Percentiles rank a stretch among this genome's conserved stretches.
Conservation (phyloP, 2,329 filamentous ascomycete species). For the Alternaria arbusti region DNA sequence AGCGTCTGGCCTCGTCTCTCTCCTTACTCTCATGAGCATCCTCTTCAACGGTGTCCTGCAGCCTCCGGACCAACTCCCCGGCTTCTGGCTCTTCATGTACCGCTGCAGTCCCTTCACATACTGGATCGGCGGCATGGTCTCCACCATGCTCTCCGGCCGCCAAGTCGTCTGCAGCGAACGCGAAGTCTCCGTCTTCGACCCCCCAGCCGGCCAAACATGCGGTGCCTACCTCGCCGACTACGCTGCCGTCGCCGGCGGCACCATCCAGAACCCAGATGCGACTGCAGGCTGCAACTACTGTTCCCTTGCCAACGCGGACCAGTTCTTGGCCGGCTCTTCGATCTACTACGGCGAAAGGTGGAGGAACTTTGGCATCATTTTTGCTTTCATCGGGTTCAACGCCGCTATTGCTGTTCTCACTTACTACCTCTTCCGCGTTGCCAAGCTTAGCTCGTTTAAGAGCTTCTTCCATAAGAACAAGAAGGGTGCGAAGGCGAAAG, state of each 20-base stretch:
- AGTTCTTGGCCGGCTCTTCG: conserved; percentile 52
- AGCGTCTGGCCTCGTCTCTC: conserved; percentile 64
- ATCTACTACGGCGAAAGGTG: conserved; percentile 61
- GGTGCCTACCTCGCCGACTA: conserved; percentile 54
- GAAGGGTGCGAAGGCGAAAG: conserved; percentile 25
- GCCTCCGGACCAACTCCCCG: conserved; percentile 63
- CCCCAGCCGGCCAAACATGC: conserved; percentile 52
- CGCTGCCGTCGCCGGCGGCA: conserved; percentile 47
- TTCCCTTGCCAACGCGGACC: conserved; percentile 53
- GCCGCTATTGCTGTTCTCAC: conserved; percentile 63
- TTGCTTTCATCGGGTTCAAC: conserved; percentile 71
- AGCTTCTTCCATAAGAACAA: conserved; percentile 22
- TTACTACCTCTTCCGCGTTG: conserved; percentile 59
- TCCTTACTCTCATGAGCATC: conserved; percentile 64
- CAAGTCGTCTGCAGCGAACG: conserved; percentile 55
- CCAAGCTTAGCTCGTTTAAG: conserved; percentile 26
- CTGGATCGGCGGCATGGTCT: conserved; percentile 54
- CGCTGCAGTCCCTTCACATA: conserved; percentile 71
- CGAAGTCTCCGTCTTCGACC: conserved; percentile 53
- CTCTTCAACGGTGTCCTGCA: conserved; percentile 64
- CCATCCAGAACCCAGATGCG: conserved; percentile 52
- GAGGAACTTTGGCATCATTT: conserved; percentile 73
- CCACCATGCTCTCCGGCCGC: conserved; percentile 52
- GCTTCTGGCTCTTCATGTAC: conserved; percentile 83
- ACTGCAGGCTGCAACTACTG: conserved; percentile 60